phyloP scores from a whole-genome alignment of 1,139 yeast genomes.

The Kluyveromyces marxianus region DNA sequence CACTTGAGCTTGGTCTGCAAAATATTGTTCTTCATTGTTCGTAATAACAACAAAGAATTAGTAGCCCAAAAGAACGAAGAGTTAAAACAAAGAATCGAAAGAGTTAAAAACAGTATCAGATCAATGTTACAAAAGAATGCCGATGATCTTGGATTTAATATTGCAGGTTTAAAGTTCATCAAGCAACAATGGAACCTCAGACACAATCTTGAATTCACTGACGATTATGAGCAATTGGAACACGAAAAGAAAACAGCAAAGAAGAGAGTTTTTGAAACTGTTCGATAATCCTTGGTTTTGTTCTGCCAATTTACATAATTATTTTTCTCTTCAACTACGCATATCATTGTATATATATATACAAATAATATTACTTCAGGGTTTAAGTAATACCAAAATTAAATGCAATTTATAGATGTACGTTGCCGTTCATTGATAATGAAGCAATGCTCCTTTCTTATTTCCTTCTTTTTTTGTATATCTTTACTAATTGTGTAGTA shows the following conservation, averaged over 20 bases:
- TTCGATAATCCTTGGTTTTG: slow-evolving; percentile 8
- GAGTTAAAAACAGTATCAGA: slow-evolving; percentile 52
- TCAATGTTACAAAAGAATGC: slow-evolving; percentile 44
- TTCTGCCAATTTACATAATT: neutral
- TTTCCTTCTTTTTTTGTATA: too few species aligned
- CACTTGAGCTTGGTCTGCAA: slow-evolving; percentile 60
- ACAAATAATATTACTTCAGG: slow-evolving; percentile 78
- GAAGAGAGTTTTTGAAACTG: slow-evolving; percentile 59
- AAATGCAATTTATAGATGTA: too few species aligned
- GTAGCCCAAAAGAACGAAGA: slow-evolving; percentile 55
- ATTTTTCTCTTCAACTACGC: neutral
- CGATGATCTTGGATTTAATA: slow-evolving; percentile 71
- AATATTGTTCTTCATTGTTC: slow-evolving; percentile 64
- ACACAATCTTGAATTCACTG: slow-evolving; percentile 69
- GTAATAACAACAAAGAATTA: slow-evolving; percentile 70
- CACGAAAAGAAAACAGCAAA: slow-evolving; percentile 48
- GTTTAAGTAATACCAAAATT: slow-evolving; percentile 57
- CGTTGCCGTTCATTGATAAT: too few species aligned
- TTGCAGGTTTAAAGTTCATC: slow-evolving; percentile 71
- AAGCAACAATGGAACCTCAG: slow-evolving; percentile 72
- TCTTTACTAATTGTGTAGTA: too few species aligned
- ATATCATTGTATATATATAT: slow-evolving; percentile 2
- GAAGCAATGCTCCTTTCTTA: too few species aligned
- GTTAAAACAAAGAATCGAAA: slow-evolving; percentile 52
- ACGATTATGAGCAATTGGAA: slow-evolving; percentile 53